Conservation (phyloP, 2,329 filamentous ascomycete species). For the Microdochium nivale region DNA sequence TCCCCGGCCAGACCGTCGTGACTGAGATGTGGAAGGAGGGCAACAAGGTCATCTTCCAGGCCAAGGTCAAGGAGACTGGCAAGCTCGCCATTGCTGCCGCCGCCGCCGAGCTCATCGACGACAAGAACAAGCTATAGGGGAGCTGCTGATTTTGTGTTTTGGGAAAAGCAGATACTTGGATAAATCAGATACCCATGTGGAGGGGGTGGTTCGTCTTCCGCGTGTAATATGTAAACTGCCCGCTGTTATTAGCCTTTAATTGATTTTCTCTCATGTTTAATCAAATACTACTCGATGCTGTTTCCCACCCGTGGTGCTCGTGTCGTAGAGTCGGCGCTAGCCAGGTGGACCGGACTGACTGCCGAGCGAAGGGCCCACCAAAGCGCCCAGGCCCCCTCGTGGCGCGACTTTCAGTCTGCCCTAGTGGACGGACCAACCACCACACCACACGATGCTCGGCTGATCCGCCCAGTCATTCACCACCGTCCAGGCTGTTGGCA, state of each 20-base stretch:
- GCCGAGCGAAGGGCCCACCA: no score
- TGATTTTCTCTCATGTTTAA: not conserved
- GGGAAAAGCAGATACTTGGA: not conserved
- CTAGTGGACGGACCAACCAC: no score
- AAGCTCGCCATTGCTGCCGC: conserved; percentile 79
- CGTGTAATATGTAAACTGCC: not conserved
- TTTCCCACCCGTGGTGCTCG: no score
- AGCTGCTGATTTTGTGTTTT: not conserved
- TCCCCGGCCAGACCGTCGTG: conserved; percentile 80
- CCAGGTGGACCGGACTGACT: no score
- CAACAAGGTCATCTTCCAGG: conserved; percentile 72
- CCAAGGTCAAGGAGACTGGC: conserved; percentile 84
- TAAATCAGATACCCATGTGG: not conserved
- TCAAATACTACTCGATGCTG: no score
- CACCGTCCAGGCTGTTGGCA: no score
- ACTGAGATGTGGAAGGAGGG: conserved; percentile 93
- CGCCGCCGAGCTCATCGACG: conserved; percentile 61
- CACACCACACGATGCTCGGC: no score
- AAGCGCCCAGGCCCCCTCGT: no score
- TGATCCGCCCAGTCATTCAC: no score
- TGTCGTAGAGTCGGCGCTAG: no score
- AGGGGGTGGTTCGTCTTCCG: not conserved
- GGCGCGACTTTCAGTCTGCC: no score
- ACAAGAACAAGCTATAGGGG: conserved; percentile 5
- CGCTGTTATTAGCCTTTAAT: not conserved